Base-by-base conservation (phyloP, 1,139 yeast species). In the Candida sanyaensis region DNA sequence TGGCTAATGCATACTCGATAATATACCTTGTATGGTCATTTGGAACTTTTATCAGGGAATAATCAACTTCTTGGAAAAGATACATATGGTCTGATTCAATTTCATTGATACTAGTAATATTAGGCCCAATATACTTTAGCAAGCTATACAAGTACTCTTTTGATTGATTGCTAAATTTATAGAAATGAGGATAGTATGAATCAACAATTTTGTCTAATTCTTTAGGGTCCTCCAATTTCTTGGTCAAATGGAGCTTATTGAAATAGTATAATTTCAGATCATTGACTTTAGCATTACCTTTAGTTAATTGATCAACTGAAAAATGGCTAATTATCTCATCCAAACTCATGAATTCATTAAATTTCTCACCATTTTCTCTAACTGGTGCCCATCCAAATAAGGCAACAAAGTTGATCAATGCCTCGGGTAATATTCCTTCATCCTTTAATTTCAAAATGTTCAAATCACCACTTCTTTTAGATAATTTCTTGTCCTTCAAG, bases 381-480 rank as follows among this genome's bases (percentile, higher is more conserved):
- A 83, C 81, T 3, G 96, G 95, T 1, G 96, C 79, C 99, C 99
- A 93, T 0, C 99, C 99, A 66, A 90, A 88, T 47, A 93, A 74
- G 0, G 95, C 96, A 39, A 87, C 87, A 64, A 90, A 93, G 59
- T 93, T 95, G 10, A 89, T 71, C 44, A 95, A 65, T 0, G 99
- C 95, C 60, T 90, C 96, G 0, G 97, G 96, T 13, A 90, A 66
- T 17, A 88, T 77, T 0, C 96, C 96, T 38, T 74, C 71, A 1
- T 75, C 71, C 42, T 75, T 78, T 67, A 88, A 70, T 10, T 78
- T 75, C 55, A 80, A 65, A 5, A 90, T 82, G 39, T 92, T 90
- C 13, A 81, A 80, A 62, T 90, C 96, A 3, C 96, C 96, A 27
- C 84, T 81, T 53, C 99, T 76, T 62, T 93, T 93, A 46, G 96